Percentiles rank a stretch among this genome's conserved stretches.
phyloP scores from a whole-genome alignment of 83 land plant genomes.

The Picea abies region DNA sequence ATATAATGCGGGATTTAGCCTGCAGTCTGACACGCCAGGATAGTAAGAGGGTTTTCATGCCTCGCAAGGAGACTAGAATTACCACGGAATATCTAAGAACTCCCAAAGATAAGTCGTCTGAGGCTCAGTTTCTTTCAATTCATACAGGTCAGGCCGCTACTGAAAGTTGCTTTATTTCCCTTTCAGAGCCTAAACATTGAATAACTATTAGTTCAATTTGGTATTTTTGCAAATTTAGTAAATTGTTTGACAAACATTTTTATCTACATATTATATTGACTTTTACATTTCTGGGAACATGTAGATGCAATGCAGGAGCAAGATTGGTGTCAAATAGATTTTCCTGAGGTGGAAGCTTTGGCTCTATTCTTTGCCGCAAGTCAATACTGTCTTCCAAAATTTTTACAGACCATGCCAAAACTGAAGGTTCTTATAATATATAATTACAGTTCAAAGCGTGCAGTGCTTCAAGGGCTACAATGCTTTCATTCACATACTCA shows the following conservation, averaged over 20 bases:
- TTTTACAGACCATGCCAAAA: no score
- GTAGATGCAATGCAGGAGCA: conserved; percentile 55
- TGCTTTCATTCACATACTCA: no score
- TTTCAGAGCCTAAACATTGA: not conserved
- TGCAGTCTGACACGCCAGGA: conserved; percentile 30
- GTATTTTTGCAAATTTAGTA: not conserved
- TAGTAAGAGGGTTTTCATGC: conserved; percentile 47
- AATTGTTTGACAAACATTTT: not conserved
- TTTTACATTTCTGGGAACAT: not conserved
- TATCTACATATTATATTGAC: not conserved
- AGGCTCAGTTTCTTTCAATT: conserved; percentile 59
- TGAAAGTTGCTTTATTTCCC: no score
- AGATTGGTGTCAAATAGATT: no score
- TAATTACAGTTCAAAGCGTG: no score
- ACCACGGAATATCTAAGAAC: conserved; percentile 46
- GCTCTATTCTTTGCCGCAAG: no score
- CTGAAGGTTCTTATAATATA: no score
- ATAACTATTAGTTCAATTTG: not conserved
- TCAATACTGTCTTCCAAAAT: no score
- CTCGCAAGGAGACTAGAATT: conserved; percentile 35
- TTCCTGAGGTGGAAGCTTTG: no score
- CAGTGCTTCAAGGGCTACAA: no score
- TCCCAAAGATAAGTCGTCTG: conserved; percentile 36
- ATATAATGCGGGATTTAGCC: conserved; percentile 64
- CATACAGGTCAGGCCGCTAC: conserved; percentile 49